These are phyloP conservation scores for Cylindrodendrum hubeiense DNA, from an alignment of 2,329 filamentous ascomycete species.

Conservation along the genomic window DNA sequence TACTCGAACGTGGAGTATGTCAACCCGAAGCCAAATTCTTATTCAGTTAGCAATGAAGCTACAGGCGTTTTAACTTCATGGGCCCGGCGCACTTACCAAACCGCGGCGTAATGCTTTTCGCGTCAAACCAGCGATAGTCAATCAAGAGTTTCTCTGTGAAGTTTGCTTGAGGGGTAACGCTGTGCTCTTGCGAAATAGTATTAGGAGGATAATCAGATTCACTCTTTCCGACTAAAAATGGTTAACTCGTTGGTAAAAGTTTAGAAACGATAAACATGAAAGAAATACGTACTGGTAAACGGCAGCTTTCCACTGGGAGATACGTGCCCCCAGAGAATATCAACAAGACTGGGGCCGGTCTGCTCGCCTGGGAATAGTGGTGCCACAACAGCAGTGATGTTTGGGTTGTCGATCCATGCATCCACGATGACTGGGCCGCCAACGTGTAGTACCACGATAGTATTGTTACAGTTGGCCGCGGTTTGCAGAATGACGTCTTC, in stretches of 20 bases:
- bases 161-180: not conserved
- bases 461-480: slow-evolving; percentile 42
- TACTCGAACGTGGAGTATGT: not conserved
- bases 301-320: not conserved
- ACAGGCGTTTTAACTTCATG: too few species aligned
- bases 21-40: not conserved
- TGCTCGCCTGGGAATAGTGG: not conserved
- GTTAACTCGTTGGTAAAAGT: not conserved
- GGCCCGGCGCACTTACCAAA: not conserved
- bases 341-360: not conserved
- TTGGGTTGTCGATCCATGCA: slow-evolving; percentile 55
- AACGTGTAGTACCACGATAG: slow-evolving; percentile 75
- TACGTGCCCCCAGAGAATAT: not conserved
- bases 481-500: not conserved
- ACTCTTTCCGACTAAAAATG: not conserved
- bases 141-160: not conserved
- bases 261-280: not conserved
- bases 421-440: slow-evolving; percentile 72
- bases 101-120: not conserved
- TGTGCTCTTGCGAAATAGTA: not conserved
- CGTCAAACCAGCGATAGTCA: not conserved
- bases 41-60: not conserved
- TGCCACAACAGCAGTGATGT: slow-evolving; percentile 69
- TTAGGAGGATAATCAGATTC: not conserved
- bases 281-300: not conserved